phyloP scores from a whole-genome alignment of 768 basidiomycete species.

The Boletus vermiculosoides region DNA sequence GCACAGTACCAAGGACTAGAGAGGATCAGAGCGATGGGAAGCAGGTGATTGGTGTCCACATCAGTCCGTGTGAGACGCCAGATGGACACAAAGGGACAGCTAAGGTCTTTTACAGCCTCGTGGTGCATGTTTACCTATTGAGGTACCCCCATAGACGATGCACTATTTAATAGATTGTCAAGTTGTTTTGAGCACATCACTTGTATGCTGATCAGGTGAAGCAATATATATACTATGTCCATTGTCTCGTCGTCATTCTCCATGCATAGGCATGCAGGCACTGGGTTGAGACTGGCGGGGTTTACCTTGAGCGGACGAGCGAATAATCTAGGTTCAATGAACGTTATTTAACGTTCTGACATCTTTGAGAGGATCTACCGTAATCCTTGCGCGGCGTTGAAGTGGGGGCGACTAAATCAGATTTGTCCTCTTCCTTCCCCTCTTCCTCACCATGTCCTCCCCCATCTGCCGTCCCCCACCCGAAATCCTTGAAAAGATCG shows the following conservation, averaged over 20 bases:
- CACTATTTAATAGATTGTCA: neutral
- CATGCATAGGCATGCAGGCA: neutral
- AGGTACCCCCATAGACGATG: neutral
- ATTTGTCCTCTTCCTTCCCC: no score
- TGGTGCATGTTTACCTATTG: neutral
- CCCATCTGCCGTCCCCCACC: conserved; percentile 36
- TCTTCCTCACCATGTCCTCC: conserved; percentile 11
- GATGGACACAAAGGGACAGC: neutral
- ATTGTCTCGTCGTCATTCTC: neutral
- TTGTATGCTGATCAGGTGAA: neutral
- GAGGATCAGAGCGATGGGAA: conserved; percentile 10
- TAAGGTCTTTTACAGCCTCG: neutral
- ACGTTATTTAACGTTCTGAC: no score
- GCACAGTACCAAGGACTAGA: conserved; percentile 15
- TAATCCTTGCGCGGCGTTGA: neutral
- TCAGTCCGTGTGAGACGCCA: neutral
- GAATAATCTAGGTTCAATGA: neutral
- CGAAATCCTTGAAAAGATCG: conserved; percentile 52
- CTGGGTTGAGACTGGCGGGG: neutral
- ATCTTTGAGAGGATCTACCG: neutral
- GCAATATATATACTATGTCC: neutral
- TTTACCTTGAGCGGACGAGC: neutral
- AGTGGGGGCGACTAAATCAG: neutral
- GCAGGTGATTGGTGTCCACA: neutral
- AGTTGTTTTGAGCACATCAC: neutral